Base-by-base conservation (phyloP, 257 asterid genomes). In the Nicotiana undulata region DNA sequence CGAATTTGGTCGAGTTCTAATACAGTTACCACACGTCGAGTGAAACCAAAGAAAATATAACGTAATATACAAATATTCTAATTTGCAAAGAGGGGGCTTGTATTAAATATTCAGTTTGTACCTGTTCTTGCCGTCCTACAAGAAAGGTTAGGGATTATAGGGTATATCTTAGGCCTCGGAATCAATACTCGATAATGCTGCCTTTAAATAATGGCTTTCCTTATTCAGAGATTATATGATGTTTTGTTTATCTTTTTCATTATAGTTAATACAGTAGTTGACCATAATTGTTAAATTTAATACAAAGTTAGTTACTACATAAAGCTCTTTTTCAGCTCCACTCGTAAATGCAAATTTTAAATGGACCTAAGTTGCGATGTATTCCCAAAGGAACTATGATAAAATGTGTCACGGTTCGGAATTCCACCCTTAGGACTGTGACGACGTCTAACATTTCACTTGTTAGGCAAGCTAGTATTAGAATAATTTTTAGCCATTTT, bases 111-210 rank as follows among this genome's bases (percentile, higher is more conserved):
- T 74, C 16, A 46, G 4, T 74, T 49, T 49, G 22, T 46, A 37
- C 10, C 24, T 74, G 9, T 74, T 74, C 9, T 49, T 74, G 78
- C 78, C 78, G 78, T 61, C 78, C 78, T 74, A 49, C 40, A 46
- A 46, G 40, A 22, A 28, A 72, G 24, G 13, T 46, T 46, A 59
- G 22, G 46, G 22, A 22, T 49, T 15, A 24, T 44, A 40, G 46
- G 46, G 9, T 72, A 44, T 46, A 24, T 46, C 24, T 22, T 72
- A 3, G 40, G 78, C n/a, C 40, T 15, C 5, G 6, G 1, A 22
- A 46, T 46, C 11, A 70, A 44, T 22, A 44, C 46, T 40, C 46
- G 46, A 40, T 40, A 7, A 40, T 8, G 46, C 44, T 37, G 40
- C 59, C 37, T 72, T 72, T 72, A 6, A 4, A 72, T 6, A 44